phyloP scores from a whole-genome alignment of 306 rosid genomes.

The Malus sieversii region DNA sequence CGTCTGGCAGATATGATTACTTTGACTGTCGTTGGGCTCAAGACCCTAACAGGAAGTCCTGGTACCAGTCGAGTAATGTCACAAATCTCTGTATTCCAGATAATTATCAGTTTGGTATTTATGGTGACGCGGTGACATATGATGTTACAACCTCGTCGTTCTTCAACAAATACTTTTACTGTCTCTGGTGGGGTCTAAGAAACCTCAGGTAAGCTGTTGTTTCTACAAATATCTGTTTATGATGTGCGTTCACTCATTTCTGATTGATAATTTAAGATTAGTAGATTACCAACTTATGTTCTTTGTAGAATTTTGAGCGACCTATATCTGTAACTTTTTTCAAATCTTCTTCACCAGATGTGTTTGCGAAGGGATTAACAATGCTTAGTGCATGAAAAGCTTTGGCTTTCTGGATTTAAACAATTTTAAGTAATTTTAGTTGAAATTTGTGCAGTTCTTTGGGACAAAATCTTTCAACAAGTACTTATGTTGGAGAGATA shows the following conservation, averaged over 20 bases:
- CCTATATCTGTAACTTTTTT: neutral
- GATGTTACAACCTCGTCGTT: slow-evolving; percentile 62
- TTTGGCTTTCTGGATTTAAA: neutral
- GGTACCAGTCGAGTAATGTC: slow-evolving; percentile 62
- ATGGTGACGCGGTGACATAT: slow-evolving; percentile 61
- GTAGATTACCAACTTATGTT: neutral
- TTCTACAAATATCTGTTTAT: neutral
- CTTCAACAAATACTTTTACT: slow-evolving; percentile 68
- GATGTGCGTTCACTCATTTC: neutral
- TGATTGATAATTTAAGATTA: neutral
- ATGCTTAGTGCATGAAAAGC: neutral
- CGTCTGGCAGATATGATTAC: slow-evolving; percentile 42
- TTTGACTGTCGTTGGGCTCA: slow-evolving; percentile 48
- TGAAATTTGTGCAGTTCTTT: slow-evolving; percentile 55
- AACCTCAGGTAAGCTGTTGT: slow-evolving; percentile 58
- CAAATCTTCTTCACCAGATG: neutral
- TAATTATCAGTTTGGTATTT: slow-evolving; percentile 59
- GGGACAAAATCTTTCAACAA: slow-evolving; percentile 83
- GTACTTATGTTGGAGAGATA: slow-evolving; percentile 84
- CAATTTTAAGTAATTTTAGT: neutral
- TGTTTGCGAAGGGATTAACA: neutral
- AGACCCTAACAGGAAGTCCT: slow-evolving; percentile 34
- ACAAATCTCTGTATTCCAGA: slow-evolving; percentile 52
- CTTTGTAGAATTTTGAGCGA: neutral
- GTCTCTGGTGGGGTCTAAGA: slow-evolving; percentile 71